These are phyloP conservation scores for Seiridium cupressi DNA, from an alignment of 2,329 filamentous ascomycete species.

Conservation along the genomic window DNA sequence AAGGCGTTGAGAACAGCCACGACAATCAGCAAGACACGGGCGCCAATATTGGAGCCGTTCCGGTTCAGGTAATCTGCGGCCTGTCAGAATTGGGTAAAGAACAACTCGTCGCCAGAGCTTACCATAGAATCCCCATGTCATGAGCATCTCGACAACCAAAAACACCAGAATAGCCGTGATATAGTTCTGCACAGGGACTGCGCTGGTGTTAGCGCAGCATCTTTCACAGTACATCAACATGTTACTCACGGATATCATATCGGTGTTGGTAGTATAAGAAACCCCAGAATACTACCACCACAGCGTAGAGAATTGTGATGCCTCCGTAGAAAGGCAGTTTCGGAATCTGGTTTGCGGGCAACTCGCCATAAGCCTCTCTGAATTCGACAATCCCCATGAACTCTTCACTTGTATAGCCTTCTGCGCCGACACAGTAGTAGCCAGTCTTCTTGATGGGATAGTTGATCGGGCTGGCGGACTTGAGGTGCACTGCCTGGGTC, in stretches of 20 bases:
- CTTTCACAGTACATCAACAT: not conserved
- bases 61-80: slow-evolving; percentile 82
- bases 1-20: slow-evolving; percentile 93
- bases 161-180: slow-evolving; percentile 97
- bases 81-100: slow-evolving; percentile 28
- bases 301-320: slow-evolving; percentile 88
- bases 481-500: slow-evolving; percentile 80
- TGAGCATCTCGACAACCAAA: slow-evolving; percentile 90
- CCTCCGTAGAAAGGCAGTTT: slow-evolving; percentile 97
- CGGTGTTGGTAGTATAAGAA: slow-evolving; percentile 95
- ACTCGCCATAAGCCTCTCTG: slow-evolving; percentile 92
- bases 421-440: slow-evolving; percentile 91
- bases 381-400: slow-evolving; percentile 87
- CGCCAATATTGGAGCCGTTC: slow-evolving; percentile 77
- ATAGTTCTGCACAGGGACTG: slow-evolving; percentile 95
- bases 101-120: slow-evolving; percentile 22
- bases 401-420: slow-evolving; percentile 62
- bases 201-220: slow-evolving; percentile 13
- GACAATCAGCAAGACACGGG: slow-evolving; percentile 83
- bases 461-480: slow-evolving; percentile 69
- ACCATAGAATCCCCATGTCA: slow-evolving; percentile 98
- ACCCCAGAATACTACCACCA: slow-evolving; percentile 85
- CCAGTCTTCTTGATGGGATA: slow-evolving; percentile 88
- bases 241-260: slow-evolving; percentile 73
- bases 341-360: slow-evolving; percentile 91